Evolutionary conservation across 805 yeast genomes (phyloP).

Genomic region (Tetrapisispora fleetii): DNA sequence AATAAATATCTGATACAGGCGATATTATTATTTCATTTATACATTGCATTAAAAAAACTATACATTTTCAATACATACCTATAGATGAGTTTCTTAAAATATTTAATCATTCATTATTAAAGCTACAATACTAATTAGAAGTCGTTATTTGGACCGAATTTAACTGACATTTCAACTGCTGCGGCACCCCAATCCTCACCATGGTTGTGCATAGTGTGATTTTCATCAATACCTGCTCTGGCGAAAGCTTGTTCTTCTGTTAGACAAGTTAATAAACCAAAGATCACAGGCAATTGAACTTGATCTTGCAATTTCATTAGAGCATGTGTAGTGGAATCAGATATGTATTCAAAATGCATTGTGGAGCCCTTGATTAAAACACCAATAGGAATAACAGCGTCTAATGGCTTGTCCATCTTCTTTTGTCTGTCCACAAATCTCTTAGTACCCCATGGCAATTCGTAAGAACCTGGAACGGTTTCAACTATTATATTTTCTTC

Average conservation of each 20-base stretch:
- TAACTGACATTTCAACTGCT: conserved; percentile 85
- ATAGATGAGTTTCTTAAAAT: neutral
- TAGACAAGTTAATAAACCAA: conserved; percentile 86
- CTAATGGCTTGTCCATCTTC: conserved; percentile 41
- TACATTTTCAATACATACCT: neutral
- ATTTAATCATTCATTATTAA: conserved; percentile 1
- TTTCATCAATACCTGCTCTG: conserved; percentile 81
- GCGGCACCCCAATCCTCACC: conserved; percentile 99
- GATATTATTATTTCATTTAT: too few relatives aligned
- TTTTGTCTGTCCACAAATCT: conserved; percentile 38
- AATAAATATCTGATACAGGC: neutral
- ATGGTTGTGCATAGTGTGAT: conserved; percentile 68
- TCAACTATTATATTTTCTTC: conserved; percentile 71
- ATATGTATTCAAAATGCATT: conserved; percentile 96
- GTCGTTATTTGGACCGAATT: conserved; percentile 27
- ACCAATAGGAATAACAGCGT: conserved; percentile 90
- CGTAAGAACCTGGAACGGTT: conserved; percentile 91
- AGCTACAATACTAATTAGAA: conserved; percentile 2
- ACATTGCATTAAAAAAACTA: neutral
- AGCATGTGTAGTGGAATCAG: conserved; percentile 79
- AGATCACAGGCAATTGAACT: conserved; percentile 69
- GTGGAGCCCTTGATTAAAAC: conserved; percentile 92
- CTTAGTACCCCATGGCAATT: conserved; percentile 76
- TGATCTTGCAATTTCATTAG: conserved; percentile 73
- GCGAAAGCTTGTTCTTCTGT: conserved; percentile 90